phyloP scores from a whole-genome alignment of 768 basidiomycete genomes.

The Hygrophorus russula region DNA sequence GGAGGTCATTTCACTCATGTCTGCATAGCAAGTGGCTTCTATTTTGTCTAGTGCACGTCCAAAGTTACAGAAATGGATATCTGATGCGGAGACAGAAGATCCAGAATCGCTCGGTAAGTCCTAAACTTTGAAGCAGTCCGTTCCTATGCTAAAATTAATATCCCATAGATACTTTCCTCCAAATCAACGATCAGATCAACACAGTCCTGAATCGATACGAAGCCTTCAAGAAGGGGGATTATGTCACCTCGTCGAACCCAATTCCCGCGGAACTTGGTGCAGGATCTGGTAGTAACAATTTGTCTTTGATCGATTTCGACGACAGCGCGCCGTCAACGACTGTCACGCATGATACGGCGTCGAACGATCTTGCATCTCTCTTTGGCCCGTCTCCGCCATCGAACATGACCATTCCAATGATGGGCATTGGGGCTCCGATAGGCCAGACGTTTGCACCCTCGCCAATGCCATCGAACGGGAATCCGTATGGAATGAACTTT shows the following conservation, averaged over 20 bases:
- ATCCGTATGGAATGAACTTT: not conserved
- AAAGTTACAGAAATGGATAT: constrained; percentile 96
- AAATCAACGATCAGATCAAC: constrained; percentile 98
- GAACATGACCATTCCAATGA: constrained; percentile 5
- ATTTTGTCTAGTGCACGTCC: constrained; percentile 77
- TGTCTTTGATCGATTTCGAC: constrained; percentile 74
- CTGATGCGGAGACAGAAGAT: constrained; percentile 83
- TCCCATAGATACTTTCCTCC: constrained; percentile 70
- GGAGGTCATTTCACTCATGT: constrained; percentile 4
- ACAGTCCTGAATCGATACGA: constrained; percentile 84
- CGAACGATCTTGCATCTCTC: constrained; percentile 51
- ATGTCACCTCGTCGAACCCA: constrained; percentile 50
- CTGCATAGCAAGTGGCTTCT: constrained; percentile 74
- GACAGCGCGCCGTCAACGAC: constrained; percentile 24
- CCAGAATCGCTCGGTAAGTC: constrained; percentile 77
- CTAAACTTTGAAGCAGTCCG: not conserved
- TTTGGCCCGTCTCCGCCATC: constrained; percentile 27
- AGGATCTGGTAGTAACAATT: constrained; percentile 17
- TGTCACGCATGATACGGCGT: constrained; percentile 15
- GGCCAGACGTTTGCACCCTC: not conserved
- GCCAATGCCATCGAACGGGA: not conserved
- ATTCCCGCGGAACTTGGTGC: constrained; percentile 50
- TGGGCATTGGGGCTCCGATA: constrained; percentile 14
- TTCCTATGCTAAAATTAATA: not conserved
- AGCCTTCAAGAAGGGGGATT: constrained; percentile 89